Base-by-base conservation (phyloP, 345 rosid genomes). In the Microcos paniculata region DNA sequence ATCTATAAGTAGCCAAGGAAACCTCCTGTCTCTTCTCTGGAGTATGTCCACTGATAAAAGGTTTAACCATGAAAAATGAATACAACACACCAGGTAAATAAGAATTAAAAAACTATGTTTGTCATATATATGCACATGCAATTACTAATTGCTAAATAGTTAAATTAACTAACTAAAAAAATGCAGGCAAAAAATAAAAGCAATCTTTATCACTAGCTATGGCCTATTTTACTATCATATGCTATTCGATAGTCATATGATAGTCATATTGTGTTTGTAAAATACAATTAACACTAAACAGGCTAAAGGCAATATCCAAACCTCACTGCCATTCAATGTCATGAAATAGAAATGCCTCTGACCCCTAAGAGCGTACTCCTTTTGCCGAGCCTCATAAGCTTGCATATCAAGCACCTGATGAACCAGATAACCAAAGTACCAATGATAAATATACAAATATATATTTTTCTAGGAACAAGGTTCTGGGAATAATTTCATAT, bases 291-390 rank as follows among this genome's bases (percentile, higher is more conserved):
- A 12, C 18, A 59, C 16, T 28, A 53, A 23, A 53, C 30, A 16
- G 52, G 35, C 28, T 38, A 71, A 72, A 63, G 59, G 30, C 30
- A 19, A 70, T 13, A 77, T 77, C 62, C 86, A 74, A 80, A 96
- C 99, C 99, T 96, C 99, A 75, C 93, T 92, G 79, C 96, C 97
- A 81, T 92, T 89, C 80, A 96, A 83, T 31, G 99, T 96, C 99
- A 96, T 96, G 87, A 96, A 96, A 87, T 96, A 96, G 86, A 93
- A 96, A 90, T 96, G 99, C 86, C 90, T 96, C 82, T 96, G 98
- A 80, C 97, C 91, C 86, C 80, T 89, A 45, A 85, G 85, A 61
- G 98, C 99, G 88, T 96, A 96, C 75, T 96, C 91, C 81, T 85
- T 91, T 74, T 89, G 98, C 7, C 99, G 89, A 76, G 82, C 84